Evolutionary conservation across 2,329 filamentous ascomycete genomes (phyloP), one percentile per base, ranked within the genome.

Genomic region (Cordyceps javanica): DNA sequence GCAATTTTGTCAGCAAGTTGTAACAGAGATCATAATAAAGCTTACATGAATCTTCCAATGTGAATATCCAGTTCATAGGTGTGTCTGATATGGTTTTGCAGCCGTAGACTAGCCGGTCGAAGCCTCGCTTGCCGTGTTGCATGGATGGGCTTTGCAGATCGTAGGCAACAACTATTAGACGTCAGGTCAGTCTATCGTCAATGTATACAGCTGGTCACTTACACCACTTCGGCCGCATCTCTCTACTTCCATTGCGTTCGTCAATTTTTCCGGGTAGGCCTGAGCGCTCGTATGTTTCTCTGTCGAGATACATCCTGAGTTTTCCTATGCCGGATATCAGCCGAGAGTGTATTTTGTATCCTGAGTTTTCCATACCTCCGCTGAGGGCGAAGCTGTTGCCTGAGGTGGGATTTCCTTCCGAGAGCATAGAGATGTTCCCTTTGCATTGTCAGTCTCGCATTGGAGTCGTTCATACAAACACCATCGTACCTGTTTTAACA

Each of bases 401-500:
- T 2, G 86, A 78, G 2, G 84, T 86, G 8, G 81, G 75, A 32
- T 81, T 81, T 13, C 91, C 91, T 69, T 92, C 83, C 0, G 92
- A 96, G 2, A 96, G 79, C 88, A 97, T 90, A 63, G 90, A 71
- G 50, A 95, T 76, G 67, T 91, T 86, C 5, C 90, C 90, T 91
- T 59, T 2, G 16, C 19, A 16, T 38, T 8, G n/a, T 55, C 25
- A 60, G 46, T 19, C 45, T 25, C 2, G 32, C 14, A 5, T 3
- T 32, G 14, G 9, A 21, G 3, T 42, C 11, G 5, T 25, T n/a
- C 16, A 13, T 5, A 1, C 44, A 10, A 3, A 6, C 6, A 1
- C 9, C 19, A 14, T 5, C 68, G 23, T 73, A 89, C 89, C 89
- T 60, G 80, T 81, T 70, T 96, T 96, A 63, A 97, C 86, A 68